Evolutionary conservation across 352 stramenopile species (phyloP).

Genomic region (Globisporangium spinosum): DNA sequence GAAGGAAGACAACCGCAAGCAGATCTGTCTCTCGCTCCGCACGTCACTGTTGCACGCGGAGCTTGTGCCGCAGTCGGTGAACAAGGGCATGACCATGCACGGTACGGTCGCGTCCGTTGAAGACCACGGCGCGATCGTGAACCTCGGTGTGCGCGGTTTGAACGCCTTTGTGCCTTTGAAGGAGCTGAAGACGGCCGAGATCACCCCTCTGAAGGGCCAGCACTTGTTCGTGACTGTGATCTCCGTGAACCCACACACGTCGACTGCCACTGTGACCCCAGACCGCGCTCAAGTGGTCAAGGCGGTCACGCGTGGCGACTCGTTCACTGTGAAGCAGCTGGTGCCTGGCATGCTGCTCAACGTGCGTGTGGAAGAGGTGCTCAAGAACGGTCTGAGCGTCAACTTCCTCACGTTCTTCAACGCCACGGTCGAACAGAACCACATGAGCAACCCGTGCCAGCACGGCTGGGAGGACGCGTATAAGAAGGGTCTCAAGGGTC

Average conservation of each 20-base stretch:
- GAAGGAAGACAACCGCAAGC: slow-evolving; percentile 76
- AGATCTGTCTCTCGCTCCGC: slow-evolving; percentile 90
- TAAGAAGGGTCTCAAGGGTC: slow-evolving; percentile 80
- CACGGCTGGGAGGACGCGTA: slow-evolving; percentile 73
- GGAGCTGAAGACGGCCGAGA: slow-evolving; percentile 42
- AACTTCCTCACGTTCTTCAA: slow-evolving; percentile 89
- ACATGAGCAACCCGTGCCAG: slow-evolving; percentile 84
- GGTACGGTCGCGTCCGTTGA: slow-evolving; percentile 89
- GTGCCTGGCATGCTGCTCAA: slow-evolving; percentile 92
- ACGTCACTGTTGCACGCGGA: slow-evolving; percentile 85
- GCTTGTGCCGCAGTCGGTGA: slow-evolving; percentile 48
- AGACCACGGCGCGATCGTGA: slow-evolving; percentile 93
- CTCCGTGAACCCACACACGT: slow-evolving; percentile 76
- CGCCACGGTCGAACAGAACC: slow-evolving; percentile 85
- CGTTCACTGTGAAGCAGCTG: slow-evolving; percentile 87
- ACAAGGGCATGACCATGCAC: slow-evolving; percentile 74
- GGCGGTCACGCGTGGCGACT: slow-evolving; percentile 73
- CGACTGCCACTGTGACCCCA: slow-evolving; percentile 62
- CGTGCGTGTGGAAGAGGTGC: slow-evolving; percentile 88
- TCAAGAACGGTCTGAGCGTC: slow-evolving; percentile 81
- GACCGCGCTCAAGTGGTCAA: slow-evolving; percentile 68
- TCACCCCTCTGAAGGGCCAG: slow-evolving; percentile 49
- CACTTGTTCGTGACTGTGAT: slow-evolving; percentile 66
- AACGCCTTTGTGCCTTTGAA: slow-evolving; percentile 76
- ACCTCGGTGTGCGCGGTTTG: slow-evolving; percentile 81